Percentiles rank a stretch among this genome's conserved stretches.
phyloP scores from a whole-genome alignment of 106 monocot genomes.

The Allium sativum region DNA sequence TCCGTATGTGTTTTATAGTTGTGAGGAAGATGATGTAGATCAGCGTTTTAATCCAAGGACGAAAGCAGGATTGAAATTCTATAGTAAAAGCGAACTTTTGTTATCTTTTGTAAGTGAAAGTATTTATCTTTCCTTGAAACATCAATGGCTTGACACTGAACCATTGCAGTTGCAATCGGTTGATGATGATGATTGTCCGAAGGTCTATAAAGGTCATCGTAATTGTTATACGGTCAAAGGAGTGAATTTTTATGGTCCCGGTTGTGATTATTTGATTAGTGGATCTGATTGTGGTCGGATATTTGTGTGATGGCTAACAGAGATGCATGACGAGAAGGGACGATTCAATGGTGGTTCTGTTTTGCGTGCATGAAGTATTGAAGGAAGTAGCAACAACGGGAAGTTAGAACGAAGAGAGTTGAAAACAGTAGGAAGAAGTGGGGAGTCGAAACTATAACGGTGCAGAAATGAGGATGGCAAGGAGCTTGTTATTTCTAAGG shows the following conservation, averaged over 20 bases:
- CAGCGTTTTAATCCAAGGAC: slow-evolving; percentile 64
- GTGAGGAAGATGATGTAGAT: slow-evolving; percentile 67
- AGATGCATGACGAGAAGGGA: too few species aligned
- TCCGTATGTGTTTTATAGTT: slow-evolving; percentile 69
- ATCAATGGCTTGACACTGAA: slow-evolving; percentile 37
- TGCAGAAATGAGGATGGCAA: slow-evolving; percentile 79
- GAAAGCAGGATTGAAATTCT: slow-evolving; percentile 64
- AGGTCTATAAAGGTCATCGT: slow-evolving; percentile 44
- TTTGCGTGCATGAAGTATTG: too few species aligned
- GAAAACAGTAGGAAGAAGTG: too few species aligned
- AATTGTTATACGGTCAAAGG: slow-evolving; percentile 74
- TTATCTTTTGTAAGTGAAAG: slow-evolving; percentile 51
- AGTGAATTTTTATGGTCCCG: slow-evolving; percentile 69
- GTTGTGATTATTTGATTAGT: slow-evolving; percentile 72
- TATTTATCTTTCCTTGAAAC: slow-evolving; percentile 67
- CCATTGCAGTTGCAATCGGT: neutral
- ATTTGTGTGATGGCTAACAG: too few species aligned
- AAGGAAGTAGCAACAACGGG: too few species aligned
- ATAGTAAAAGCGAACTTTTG: slow-evolving; percentile 59
- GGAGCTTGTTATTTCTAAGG: slow-evolving; percentile 47
- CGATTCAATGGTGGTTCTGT: too few species aligned
- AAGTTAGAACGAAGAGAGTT: too few species aligned
- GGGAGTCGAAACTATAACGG: too few species aligned
- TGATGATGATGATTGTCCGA: slow-evolving; percentile 10
- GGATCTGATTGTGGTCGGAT: slow-evolving; percentile 85